These are phyloP conservation scores for Staphylotrichum longicolle DNA, from an alignment of 495 filamentous ascomycete species.

Conservation along the genomic window DNA sequence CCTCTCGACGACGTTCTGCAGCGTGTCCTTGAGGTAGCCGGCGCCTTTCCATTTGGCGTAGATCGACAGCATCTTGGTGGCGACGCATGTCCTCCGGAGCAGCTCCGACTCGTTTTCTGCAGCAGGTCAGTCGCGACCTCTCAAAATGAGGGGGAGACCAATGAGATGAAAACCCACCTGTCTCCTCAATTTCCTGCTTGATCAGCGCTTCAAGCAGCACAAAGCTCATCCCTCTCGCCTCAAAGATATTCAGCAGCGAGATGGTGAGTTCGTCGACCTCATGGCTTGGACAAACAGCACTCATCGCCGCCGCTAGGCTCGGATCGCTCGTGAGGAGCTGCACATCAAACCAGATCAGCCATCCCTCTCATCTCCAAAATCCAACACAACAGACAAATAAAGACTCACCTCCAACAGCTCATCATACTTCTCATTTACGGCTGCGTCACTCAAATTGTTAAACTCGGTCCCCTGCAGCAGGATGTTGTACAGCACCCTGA, in stretches of 20 bases:
- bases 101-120: slow-evolving; percentile 62
- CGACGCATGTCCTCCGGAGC: slow-evolving; percentile 60
- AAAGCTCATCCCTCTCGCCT: slow-evolving; percentile 58
- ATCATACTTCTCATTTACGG: slow-evolving; percentile 64
- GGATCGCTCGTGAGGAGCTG: slow-evolving; percentile 59
- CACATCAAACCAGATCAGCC: slow-evolving; percentile 9
- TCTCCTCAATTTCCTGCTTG: slow-evolving; percentile 63
- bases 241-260: slow-evolving; percentile 64
- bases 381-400: not conserved
- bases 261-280: slow-evolving; percentile 66
- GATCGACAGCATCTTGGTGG: slow-evolving; percentile 66
- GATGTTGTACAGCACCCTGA: slow-evolving; percentile 65
- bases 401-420: slow-evolving; percentile 53
- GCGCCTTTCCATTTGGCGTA: slow-evolving; percentile 67
- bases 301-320: slow-evolving; percentile 58
- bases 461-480: slow-evolving; percentile 66
- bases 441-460: slow-evolving; percentile 60
- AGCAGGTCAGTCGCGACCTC: no score
- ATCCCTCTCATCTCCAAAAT: not conserved
- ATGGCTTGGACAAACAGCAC: slow-evolving; percentile 60
- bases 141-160: not conserved
- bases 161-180: slow-evolving; percentile 37
- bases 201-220: slow-evolving; percentile 62
- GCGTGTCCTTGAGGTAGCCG: slow-evolving; percentile 58
- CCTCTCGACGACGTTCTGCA: slow-evolving; percentile 60